A percentile compares a stretch with the other conserved stretches of the same genome.
phyloP scores from a whole-genome alignment of 1,284 basidiomycete genomes.

The Pascua guehoae region DNA sequence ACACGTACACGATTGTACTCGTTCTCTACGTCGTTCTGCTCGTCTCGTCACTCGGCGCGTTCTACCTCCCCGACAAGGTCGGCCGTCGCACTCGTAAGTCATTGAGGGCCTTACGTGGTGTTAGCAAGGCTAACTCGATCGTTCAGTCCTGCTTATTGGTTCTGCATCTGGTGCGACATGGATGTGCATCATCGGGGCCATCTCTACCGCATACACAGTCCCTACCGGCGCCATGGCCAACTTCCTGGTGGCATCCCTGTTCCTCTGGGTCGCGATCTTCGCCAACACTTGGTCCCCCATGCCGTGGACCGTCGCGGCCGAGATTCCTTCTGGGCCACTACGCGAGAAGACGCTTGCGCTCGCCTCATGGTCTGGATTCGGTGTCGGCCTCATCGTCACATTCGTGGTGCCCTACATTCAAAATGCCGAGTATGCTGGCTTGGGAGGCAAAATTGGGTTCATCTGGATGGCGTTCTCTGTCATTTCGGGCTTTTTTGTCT shows the following conservation, averaged over 20 bases:
- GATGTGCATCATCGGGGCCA: slow-evolving; percentile 36
- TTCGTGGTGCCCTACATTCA: slow-evolving; percentile 2
- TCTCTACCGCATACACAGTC: slow-evolving; percentile 1
- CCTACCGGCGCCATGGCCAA: slow-evolving; percentile 12
- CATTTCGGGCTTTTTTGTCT: slow-evolving; percentile 2
- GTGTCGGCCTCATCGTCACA: slow-evolving; percentile 11
- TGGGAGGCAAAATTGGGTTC: slow-evolving; percentile 9
- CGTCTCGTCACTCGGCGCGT: slow-evolving; percentile 16
- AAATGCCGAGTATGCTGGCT: slow-evolving; percentile 4
- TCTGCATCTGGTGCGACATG: slow-evolving; percentile 28
- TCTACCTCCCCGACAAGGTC: slow-evolving; percentile 41
- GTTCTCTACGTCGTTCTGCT: background rate
- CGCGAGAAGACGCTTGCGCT: slow-evolving; percentile 20
- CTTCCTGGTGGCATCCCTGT: slow-evolving; percentile 2
- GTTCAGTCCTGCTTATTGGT: slow-evolving; percentile 33
- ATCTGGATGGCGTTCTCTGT: slow-evolving; percentile 24
- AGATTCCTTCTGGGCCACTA: slow-evolving; percentile 13
- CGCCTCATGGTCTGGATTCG: slow-evolving; percentile 7
- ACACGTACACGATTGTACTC: background rate
- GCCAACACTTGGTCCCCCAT: slow-evolving; percentile 22
- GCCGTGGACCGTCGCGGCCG: slow-evolving; percentile 15
- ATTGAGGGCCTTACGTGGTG: too few relatives aligned
- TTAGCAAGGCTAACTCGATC: background rate
- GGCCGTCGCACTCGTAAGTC: slow-evolving; percentile 34
- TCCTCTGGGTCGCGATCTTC: slow-evolving; percentile 26